phyloP scores from a whole-genome alignment of 805 yeast genomes.

The Babjeviella inositovora region DNA sequence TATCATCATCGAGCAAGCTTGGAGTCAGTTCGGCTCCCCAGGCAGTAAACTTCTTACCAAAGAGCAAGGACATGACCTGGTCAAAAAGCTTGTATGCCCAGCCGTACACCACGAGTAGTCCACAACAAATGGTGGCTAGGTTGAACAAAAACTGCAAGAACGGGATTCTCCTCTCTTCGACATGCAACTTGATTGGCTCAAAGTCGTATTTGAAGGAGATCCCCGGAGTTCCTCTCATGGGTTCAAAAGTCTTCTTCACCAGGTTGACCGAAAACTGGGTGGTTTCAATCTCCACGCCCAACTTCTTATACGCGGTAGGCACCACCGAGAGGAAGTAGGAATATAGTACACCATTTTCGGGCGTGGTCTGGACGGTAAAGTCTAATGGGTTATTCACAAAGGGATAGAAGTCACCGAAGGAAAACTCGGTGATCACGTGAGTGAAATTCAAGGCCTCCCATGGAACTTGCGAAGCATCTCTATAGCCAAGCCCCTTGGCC shows the following conservation, averaged over 20 bases:
- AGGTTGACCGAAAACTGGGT: slow-evolving; percentile 72
- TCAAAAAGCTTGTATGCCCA: slow-evolving; percentile 50
- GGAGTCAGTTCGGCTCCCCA: slow-evolving; percentile 26
- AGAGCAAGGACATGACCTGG: slow-evolving; percentile 24
- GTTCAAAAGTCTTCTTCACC: slow-evolving; percentile 20
- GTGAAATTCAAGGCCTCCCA: slow-evolving; percentile 52
- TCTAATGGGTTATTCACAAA: slow-evolving; percentile 81
- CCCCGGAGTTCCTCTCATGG: slow-evolving; percentile 39
- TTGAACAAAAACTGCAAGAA: slow-evolving; percentile 68
- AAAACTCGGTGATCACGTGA: slow-evolving; percentile 73
- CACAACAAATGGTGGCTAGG: slow-evolving; percentile 71
- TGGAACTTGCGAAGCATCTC: slow-evolving; percentile 28
- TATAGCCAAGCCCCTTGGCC: slow-evolving; percentile 55
- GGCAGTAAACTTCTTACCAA: slow-evolving; percentile 41
- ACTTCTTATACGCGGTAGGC: slow-evolving; percentile 59
- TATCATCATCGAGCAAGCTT: slow-evolving; percentile 1
- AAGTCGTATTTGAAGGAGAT: slow-evolving; percentile 74
- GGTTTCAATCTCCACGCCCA: slow-evolving; percentile 65
- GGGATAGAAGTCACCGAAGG: slow-evolving; percentile 86
- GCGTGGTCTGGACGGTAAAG: slow-evolving; percentile 42
- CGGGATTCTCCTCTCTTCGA: slow-evolving; percentile 58
- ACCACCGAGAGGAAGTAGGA: slow-evolving; percentile 67
- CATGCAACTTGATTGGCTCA: slow-evolving; percentile 65
- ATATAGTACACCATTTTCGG: slow-evolving; percentile 29
- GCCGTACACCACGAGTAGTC: slow-evolving; percentile 52